Conservation (phyloP, 768 basidiomycete genomes). For the Pleurotus citrinopileatus region DNA sequence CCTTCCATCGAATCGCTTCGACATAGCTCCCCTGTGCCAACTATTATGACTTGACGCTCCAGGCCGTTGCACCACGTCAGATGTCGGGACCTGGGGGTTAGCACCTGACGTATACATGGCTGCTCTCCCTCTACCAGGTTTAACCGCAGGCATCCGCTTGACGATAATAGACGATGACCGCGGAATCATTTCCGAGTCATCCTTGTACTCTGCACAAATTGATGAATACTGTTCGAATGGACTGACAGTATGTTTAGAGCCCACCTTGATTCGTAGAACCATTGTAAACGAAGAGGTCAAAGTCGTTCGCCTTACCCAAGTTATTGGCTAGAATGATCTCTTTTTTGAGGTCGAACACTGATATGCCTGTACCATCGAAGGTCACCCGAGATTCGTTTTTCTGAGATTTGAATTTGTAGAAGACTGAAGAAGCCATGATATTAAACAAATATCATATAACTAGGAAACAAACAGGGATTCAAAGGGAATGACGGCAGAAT, state of each 20-base stretch:
- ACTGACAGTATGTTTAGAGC: constrained; percentile 10
- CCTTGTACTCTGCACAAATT: constrained; percentile 69
- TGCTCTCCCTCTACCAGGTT: constrained; percentile 82
- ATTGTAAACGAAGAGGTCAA: constrained; percentile 90
- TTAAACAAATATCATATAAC: constrained; percentile 37
- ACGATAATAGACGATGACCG: constrained; percentile 93
- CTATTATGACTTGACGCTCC: constrained; percentile 29
- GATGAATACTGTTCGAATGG: not conserved
- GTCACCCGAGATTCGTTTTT: constrained; percentile 93
- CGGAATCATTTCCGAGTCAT: constrained; percentile 89
- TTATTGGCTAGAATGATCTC: constrained; percentile 97
- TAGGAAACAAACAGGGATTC: constrained; percentile 19
- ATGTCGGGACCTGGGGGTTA: constrained; percentile 39
- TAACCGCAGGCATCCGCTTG: constrained; percentile 80
- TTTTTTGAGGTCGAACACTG: constrained; percentile 98
- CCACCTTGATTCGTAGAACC: constrained; percentile 86
- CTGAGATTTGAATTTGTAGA: constrained; percentile 96
- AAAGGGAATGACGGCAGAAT: constrained; percentile 20
- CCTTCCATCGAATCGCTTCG: constrained; percentile 87
- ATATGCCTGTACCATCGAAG: constrained; percentile 98
- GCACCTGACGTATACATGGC: constrained; percentile 66
- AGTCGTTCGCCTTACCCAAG: constrained; percentile 95
- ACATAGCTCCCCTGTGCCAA: constrained; percentile 78
- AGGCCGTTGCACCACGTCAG: constrained; percentile 41
- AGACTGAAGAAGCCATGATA: constrained; percentile 87